Conservation (phyloP, 768 basidiomycete genomes). For the Russula abietina region DNA sequence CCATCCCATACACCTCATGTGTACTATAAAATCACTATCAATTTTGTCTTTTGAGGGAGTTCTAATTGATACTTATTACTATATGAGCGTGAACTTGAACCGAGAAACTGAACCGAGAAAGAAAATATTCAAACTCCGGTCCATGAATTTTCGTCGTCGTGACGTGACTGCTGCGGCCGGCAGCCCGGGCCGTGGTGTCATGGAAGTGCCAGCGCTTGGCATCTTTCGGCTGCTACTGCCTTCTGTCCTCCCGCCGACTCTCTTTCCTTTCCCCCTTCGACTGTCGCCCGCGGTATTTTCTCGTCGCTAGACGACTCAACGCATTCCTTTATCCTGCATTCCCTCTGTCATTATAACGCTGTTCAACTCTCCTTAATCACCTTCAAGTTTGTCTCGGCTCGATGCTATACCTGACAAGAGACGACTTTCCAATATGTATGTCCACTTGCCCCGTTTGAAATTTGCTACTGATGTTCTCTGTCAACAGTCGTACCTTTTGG, state of each 20-base stretch:
- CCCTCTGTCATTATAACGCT: slow-evolving; percentile 20
- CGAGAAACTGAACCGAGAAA: too few relatives aligned
- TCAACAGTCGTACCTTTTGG: slow-evolving; percentile 79
- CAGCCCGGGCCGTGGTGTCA: not conserved
- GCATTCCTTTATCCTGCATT: slow-evolving; percentile 25
- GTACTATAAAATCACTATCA: slow-evolving; percentile 20
- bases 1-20: slow-evolving; percentile 8
- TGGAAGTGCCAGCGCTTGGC: not conserved
- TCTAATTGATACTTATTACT: not conserved
- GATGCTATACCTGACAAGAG: slow-evolving; percentile 88
- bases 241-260: not conserved
- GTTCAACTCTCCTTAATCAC: slow-evolving; percentile 6
- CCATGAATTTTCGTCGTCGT: too few relatives aligned
- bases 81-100: not conserved
- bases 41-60: slow-evolving; percentile 1
- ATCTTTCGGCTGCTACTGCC: not conserved
- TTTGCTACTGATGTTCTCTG: slow-evolving; percentile 1
- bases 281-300: not conserved
- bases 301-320: slow-evolving; percentile 20
- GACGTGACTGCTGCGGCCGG: too few relatives aligned
- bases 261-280: not conserved
- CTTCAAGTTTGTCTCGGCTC: not conserved
- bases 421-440: slow-evolving; percentile 88
- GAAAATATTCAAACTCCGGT: not conserved
- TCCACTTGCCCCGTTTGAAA: slow-evolving; percentile 24